Base-by-base conservation (phyloP, 768 basidiomycete species). In the Boletus insuetus region DNA sequence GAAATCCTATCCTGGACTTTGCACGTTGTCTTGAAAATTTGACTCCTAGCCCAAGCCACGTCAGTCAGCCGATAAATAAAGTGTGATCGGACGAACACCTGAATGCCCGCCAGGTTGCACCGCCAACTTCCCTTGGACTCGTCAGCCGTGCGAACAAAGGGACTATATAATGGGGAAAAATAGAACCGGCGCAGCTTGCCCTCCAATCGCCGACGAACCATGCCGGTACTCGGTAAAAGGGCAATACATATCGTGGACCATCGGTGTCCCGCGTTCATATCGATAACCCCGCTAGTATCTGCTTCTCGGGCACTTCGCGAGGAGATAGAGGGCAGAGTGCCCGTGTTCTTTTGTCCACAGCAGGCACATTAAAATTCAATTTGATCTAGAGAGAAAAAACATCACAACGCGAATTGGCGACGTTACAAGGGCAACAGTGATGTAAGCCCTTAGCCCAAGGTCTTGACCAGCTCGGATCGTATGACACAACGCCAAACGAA, bases 241-340 rank as follows among this genome's bases (percentile, higher is more conserved):
- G 12, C 26, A 6, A 39, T 45, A 34, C 38, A 26, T 57, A 49
- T 53, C 52, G 56, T 66, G 53, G 38, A 39, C 22, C n/a, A 60
- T 58, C 50, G 45, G 61, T 60, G 43, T 65, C 69, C 41, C 65
- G 59, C 70, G 58, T 48, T 69, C 69, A 68, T 71, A 65, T 69
- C 61, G 54, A 64, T 59, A 80, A 79, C 40, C 75, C 79, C 8
- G 14, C 44, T 78, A 24, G 24, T 24, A 84, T 74, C 14, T 83
- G 84, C 47, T 78, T 80, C 17, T 76, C 78, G 6, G 34, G 42
- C 40, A 44, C 49, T 44, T 41, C 34, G 38, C 42, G 13, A 49
- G 60, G 53, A 47, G 49, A 54, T 62, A 68, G 50, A 64, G 52
- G 35, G 55, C 51, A 35, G 34, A 44, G n/a, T 41, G 44, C 32